These are phyloP conservation scores for Vitellaria paradoxa DNA, from an alignment of 179 eudicot genomes.

Conservation along the genomic window DNA sequence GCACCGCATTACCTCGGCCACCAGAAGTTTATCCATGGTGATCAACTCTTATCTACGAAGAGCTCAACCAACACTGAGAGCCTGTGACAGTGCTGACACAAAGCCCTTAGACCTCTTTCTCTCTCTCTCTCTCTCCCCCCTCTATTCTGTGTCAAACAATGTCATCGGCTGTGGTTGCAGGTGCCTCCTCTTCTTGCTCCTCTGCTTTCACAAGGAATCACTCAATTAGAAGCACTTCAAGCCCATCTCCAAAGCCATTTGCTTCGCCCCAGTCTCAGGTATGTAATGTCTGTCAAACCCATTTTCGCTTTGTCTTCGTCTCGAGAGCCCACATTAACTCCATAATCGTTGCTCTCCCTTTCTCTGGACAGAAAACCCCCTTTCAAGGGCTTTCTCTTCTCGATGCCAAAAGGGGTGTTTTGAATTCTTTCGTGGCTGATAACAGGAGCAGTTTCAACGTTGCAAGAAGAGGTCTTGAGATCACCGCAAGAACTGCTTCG, in stretches of 20 bases:
- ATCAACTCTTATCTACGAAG: not conserved
- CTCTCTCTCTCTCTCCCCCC: not conserved
- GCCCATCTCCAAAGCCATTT: conserved; percentile 20
- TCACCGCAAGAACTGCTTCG: conserved; percentile 71
- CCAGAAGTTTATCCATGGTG: conserved; percentile 18
- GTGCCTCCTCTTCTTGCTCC: conserved; percentile 48
- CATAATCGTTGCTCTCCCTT: not conserved
- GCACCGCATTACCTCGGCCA: conserved; percentile 18
- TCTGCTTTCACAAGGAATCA: conserved; percentile 36
- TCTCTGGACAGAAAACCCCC: conserved; percentile 45
- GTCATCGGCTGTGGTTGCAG: conserved; percentile 36
- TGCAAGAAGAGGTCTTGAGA: conserved; percentile 39
- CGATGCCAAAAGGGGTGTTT: conserved; percentile 49
- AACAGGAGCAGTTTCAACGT: conserved; percentile 4
- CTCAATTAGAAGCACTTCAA: conserved; percentile 20
- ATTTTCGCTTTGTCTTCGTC: not conserved
- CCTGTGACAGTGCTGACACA: not conserved
- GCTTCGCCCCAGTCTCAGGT: conserved; percentile 19
- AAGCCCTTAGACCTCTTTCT: not conserved
- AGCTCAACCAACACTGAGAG: not conserved
- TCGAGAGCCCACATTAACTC: not conserved
- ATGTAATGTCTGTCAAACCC: not conserved
- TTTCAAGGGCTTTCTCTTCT: conserved; percentile 61
- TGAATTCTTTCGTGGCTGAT: conserved; percentile 33
- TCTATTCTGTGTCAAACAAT: conserved; percentile 14